Evolutionary conservation across 2,329 filamentous ascomycete species (phyloP).

Genomic region (Fusarium nisikadoi): DNA sequence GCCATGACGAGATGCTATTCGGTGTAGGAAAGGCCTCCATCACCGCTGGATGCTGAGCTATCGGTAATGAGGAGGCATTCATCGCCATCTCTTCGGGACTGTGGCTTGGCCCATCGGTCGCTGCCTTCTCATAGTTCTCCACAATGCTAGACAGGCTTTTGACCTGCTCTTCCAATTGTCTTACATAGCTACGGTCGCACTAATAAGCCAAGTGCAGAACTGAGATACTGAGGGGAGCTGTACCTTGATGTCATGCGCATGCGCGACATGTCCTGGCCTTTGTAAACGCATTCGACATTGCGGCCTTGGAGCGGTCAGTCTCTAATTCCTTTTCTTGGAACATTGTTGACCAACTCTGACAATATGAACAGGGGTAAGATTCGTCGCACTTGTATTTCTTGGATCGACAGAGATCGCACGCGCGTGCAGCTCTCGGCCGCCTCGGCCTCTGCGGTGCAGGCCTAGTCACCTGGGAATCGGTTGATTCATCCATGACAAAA

Average conservation of each 20-base stretch:
- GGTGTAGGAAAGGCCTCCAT: not conserved
- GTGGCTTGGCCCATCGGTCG: not conserved
- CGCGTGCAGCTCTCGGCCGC: not conserved
- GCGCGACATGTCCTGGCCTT: not conserved
- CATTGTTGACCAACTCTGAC: not conserved
- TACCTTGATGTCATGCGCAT: conserved; percentile 1
- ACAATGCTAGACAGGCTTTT: not conserved
- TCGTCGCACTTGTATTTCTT: conserved; percentile 1
- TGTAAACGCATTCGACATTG: not conserved
- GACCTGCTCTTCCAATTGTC: not conserved
- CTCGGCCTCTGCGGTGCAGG: not conserved
- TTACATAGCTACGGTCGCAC: not conserved
- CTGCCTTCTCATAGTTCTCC: not conserved
- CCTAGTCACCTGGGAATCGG: not conserved
- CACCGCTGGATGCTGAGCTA: not conserved
- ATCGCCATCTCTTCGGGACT: not conserved
- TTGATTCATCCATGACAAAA: not conserved
- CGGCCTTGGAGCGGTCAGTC: not conserved
- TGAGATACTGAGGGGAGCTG: rapidly evolving
- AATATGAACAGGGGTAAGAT: not conserved
- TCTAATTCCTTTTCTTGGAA: too few species aligned
- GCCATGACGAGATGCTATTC: not conserved
- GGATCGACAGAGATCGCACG: not conserved
- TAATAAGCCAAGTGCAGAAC: not conserved
- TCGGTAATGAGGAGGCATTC: not conserved